Conservation (phyloP, 352 stramenopile species). For the Phytophthora meadii region DNA sequence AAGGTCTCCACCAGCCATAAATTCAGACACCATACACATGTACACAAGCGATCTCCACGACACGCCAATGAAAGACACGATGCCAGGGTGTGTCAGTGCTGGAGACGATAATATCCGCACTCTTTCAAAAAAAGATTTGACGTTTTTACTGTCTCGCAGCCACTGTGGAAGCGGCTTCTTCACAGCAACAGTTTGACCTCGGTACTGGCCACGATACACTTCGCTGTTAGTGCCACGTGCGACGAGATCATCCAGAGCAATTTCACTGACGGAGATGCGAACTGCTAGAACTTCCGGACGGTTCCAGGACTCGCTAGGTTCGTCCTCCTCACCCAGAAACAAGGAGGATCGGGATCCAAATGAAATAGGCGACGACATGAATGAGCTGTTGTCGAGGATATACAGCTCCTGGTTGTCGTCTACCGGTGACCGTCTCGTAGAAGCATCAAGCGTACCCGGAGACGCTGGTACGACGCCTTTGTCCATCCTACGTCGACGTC, state of each 20-base stretch:
- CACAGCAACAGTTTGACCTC: conserved; percentile 51
- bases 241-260: conserved; percentile 37
- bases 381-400: conserved; percentile 22
- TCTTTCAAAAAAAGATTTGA: conserved; percentile 56
- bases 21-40: conserved; percentile 60
- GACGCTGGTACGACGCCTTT: conserved; percentile 17
- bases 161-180: conserved; percentile 66
- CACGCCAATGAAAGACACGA: conserved; percentile 59
- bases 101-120: conserved; percentile 50
- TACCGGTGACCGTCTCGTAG: conserved; percentile 5
- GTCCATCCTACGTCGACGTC: conserved; percentile 20
- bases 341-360: conserved; percentile 25
- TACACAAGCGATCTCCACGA: conserved; percentile 59
- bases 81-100: conserved; percentile 46
- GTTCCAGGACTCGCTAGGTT: conserved; percentile 29
- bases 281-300: conserved; percentile 30
- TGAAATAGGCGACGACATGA: conserved; percentile 28
- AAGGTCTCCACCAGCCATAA: conserved; percentile 64
- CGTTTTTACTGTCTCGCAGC: conserved; percentile 38
- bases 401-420: conserved; percentile 25
- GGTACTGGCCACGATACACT: conserved; percentile 61
- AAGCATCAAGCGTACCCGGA: conserved; percentile 26
- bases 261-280: conserved; percentile 29
- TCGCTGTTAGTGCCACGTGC: conserved; percentile 57
- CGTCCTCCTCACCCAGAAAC: conserved; percentile 11